Evolutionary conservation across 495 filamentous ascomycete species (phyloP).

Genomic region (Pyrenula massariospora): DNA sequence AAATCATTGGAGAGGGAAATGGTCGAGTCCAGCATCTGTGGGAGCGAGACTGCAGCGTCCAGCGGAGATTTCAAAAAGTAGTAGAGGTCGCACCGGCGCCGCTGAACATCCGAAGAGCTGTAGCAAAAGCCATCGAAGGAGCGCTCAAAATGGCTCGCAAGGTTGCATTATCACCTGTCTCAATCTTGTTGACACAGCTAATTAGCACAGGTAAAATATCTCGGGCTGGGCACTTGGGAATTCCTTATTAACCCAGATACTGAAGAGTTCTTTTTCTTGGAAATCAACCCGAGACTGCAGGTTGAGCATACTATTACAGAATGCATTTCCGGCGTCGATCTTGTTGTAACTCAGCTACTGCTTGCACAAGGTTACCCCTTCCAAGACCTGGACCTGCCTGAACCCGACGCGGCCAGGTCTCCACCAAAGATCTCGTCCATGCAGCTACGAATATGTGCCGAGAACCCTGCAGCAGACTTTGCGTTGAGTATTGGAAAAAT

Average conservation of each 20-base stretch:
- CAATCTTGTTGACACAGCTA: constrained; percentile 2
- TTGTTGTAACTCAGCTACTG: constrained; percentile 41
- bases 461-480: constrained; percentile 39
- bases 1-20: constrained; percentile 44
- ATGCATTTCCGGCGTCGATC: constrained; percentile 40
- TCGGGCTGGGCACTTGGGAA: constrained; percentile 47
- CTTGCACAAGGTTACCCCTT: constrained; percentile 40
- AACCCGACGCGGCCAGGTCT: constrained; percentile 11
- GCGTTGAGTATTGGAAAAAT: constrained; percentile 48
- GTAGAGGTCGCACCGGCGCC: constrained; percentile 36
- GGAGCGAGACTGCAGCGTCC: constrained; percentile 48
- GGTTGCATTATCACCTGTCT: constrained; percentile 17
- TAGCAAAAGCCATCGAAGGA: constrained; percentile 25
- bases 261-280: constrained; percentile 48
- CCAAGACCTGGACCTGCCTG: constrained; percentile 23
- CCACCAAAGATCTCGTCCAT: constrained; percentile 31
- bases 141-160: constrained; percentile 28
- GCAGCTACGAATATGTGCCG: constrained; percentile 46
- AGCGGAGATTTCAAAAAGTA: constrained; percentile 44
- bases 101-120: constrained; percentile 20
- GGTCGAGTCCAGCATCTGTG: constrained; percentile 38
- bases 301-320: constrained; percentile 45
- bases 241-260: constrained; percentile 47
- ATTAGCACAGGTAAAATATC: constrained; percentile 30
- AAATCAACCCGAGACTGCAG: constrained; percentile 52